phyloP scores from a whole-genome alignment of 495 filamentous ascomycete species.

The Saxispiralis lemnorum region DNA sequence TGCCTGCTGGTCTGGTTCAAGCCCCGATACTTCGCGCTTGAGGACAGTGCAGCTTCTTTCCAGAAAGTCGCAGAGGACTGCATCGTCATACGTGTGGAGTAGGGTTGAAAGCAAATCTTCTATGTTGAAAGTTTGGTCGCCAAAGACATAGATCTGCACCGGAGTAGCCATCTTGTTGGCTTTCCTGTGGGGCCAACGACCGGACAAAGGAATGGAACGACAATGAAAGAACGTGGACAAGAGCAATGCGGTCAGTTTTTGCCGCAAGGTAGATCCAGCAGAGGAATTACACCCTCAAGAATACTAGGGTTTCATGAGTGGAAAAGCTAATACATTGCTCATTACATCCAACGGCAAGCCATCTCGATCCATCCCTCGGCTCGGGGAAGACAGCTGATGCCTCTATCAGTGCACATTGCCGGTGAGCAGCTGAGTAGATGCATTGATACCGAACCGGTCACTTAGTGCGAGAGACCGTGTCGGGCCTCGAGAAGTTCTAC shows the following conservation, averaged over 20 bases:
- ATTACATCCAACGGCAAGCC: no score
- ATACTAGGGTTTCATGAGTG: no score
- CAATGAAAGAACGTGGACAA: no score
- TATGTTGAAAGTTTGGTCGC: conserved; percentile 5
- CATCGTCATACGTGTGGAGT: conserved; percentile 1
- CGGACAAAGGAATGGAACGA: neutral
- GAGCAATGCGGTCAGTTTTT: no score
- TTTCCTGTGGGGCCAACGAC: neutral
- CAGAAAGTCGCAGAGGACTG: neutral
- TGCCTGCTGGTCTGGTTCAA: neutral
- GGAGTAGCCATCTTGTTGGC: neutral
- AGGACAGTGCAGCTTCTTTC: neutral
- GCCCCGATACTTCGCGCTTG: neutral
- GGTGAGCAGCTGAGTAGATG: no score
- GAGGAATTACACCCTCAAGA: neutral
- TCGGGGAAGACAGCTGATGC: no score
- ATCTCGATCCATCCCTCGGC: no score
- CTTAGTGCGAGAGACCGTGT: no score
- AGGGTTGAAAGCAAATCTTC: neutral
- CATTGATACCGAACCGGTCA: no score
- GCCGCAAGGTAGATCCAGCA: neutral
- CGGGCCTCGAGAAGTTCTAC: no score
- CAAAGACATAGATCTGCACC: conserved; percentile 4
- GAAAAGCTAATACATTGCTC: no score
- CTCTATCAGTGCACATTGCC: no score